Conservation (phyloP, 495 filamentous ascomycete species). For the Geoglossum glabrum region DNA sequence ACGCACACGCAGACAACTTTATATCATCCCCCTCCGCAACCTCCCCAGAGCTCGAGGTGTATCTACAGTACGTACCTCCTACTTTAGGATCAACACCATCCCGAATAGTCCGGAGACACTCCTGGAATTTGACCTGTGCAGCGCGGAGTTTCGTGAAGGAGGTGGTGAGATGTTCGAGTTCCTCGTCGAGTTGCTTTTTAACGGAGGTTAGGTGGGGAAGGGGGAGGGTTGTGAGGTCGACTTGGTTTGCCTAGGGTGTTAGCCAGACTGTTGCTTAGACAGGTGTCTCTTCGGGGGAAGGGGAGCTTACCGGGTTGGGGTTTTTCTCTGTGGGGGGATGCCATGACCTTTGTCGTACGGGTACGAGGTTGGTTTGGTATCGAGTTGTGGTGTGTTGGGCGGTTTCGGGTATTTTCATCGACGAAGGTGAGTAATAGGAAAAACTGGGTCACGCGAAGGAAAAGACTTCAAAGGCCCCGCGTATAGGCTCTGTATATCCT, state of each 20-base stretch:
- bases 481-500: too few species aligned
- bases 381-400: not conserved
- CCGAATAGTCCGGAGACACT: conserved; percentile 60
- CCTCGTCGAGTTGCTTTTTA: conserved; percentile 87
- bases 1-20: too few species aligned
- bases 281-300: not conserved
- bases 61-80: not conserved
- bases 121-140: conserved; percentile 77
- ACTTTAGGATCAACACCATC: conserved; percentile 22
- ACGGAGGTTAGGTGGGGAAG: conserved; percentile 38
- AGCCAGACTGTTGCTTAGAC: not conserved
- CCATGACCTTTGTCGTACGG: not conserved
- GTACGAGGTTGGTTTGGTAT: not conserved
- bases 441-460: too few species aligned
- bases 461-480: too few species aligned
- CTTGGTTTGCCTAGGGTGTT: not conserved
- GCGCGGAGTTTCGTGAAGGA: conserved; percentile 77
- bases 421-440: too few species aligned
- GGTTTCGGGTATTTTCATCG: too few species aligned
- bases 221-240: not conserved
- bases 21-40: too few species aligned
- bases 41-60: not conserved
- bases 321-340: not conserved
- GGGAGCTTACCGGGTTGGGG: not conserved
- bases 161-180: conserved; percentile 75